Conservation (phyloP, 2,329 filamentous ascomycete species). For the Penicillium vulpinum region DNA sequence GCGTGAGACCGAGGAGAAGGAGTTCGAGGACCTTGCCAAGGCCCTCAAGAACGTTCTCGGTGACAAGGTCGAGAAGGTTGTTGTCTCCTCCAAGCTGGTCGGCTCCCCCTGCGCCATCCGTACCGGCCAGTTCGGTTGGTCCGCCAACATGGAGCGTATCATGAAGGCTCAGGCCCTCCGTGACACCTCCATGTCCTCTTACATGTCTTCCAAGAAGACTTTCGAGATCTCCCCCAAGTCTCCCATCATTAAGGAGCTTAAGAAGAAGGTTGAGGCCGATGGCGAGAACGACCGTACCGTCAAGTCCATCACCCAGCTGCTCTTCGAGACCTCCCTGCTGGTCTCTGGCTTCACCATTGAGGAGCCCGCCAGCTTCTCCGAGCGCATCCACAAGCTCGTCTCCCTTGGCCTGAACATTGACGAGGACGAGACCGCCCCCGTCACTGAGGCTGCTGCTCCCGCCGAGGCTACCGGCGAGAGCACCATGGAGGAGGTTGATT, state of each 20-base stretch:
- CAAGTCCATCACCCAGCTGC: slow-evolving; percentile 97
- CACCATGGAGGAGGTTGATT: slow-evolving; percentile 99
- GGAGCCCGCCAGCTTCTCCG: slow-evolving; percentile 94
- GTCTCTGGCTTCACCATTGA: slow-evolving; percentile 99
- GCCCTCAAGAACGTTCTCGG: slow-evolving; percentile 98
- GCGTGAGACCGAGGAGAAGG: slow-evolving; percentile 97
- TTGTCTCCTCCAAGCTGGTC: slow-evolving; percentile 96
- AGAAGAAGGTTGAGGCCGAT: slow-evolving; percentile 97
- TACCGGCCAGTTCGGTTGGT: slow-evolving; percentile 99
- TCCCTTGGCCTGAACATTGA: slow-evolving; percentile 97
- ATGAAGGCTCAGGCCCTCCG: slow-evolving; percentile 99
- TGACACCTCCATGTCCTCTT: slow-evolving; percentile 98
- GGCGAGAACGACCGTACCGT: slow-evolving; percentile 98
- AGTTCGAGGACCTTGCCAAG: slow-evolving; percentile 93
- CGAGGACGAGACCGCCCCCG: slow-evolving; percentile 72
- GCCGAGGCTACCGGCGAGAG: slow-evolving; percentile 74
- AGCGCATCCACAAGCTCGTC: slow-evolving; percentile 99
- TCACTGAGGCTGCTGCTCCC: slow-evolving; percentile 59
- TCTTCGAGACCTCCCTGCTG: slow-evolving; percentile 97
- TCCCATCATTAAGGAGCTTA: slow-evolving; percentile 96
- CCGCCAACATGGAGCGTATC: slow-evolving; percentile 99
- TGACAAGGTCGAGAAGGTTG: slow-evolving; percentile 99
- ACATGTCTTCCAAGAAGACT: slow-evolving; percentile 99
- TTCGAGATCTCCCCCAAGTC: slow-evolving; percentile 99
- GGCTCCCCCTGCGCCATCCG: slow-evolving; percentile 96